A percentile compares a stretch with the other conserved stretches of the same genome.
Conservation (phyloP, 441 rosid genomes). For the Macaranga tanarius region DNA sequence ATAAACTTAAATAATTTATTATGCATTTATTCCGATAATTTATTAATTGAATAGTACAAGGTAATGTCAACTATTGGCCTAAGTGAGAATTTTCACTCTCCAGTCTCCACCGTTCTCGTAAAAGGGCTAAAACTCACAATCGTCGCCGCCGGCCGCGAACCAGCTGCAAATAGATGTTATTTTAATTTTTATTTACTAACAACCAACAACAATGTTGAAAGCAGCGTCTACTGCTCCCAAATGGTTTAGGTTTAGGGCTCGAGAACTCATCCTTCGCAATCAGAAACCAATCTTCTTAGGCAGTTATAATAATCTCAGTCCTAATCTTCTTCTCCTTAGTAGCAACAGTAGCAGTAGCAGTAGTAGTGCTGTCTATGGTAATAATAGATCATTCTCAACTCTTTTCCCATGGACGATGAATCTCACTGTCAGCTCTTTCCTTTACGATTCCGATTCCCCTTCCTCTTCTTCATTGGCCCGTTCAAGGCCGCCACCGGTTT, state of each 20-base stretch:
- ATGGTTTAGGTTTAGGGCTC: slow-evolving; percentile 8
- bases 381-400: slow-evolving; percentile 19
- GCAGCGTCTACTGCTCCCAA: slow-evolving; percentile 10
- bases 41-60: too few relatives aligned
- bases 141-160: too few relatives aligned
- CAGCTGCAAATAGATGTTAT: too few relatives aligned
- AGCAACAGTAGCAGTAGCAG: slow-evolving; percentile 9
- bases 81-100: too few relatives aligned
- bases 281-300: slow-evolving; percentile 3
- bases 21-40: too few relatives aligned
- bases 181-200: too few relatives aligned
- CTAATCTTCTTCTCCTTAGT: background rate
- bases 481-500: slow-evolving; percentile 29
- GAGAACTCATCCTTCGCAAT: background rate
- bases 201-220: background rate
- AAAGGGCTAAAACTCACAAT: too few relatives aligned
- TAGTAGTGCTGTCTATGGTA: background rate
- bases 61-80: too few relatives aligned
- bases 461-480: too few relatives aligned
- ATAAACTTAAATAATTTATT: too few relatives aligned
- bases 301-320: background rate
- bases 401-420: slow-evolving; percentile 14
- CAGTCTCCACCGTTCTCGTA: too few relatives aligned
- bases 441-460: slow-evolving; percentile 20
- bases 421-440: slow-evolving; percentile 34